A percentile compares a stretch with the other conserved stretches of the same genome.
Conservation (phyloP, 495 filamentous ascomycete genomes). For the Penicillium riverlandense region DNA sequence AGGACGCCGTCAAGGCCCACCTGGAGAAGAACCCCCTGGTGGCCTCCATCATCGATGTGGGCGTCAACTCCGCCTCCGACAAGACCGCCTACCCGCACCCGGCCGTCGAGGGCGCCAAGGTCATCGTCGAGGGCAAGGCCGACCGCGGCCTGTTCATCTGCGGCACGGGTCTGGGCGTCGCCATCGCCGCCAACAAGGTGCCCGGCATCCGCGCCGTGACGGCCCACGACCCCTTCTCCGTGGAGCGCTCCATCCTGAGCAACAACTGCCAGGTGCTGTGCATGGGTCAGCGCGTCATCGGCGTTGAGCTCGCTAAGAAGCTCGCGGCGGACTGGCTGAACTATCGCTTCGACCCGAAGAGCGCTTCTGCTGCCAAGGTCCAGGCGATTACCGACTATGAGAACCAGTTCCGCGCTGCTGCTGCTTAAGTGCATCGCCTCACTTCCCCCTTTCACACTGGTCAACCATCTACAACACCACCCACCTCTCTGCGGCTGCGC, state of each 20-base stretch:
- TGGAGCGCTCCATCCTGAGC: conserved; percentile 73
- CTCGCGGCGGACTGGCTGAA: conserved; percentile 76
- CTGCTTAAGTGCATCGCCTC: conserved; percentile 6
- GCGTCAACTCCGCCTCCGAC: conserved; percentile 57
- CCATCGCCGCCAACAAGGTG: conserved; percentile 83
- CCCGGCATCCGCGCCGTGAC: conserved; percentile 79
- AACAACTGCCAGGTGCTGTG: conserved; percentile 87
- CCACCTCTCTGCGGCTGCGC: no score
- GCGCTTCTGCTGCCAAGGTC: conserved; percentile 67
- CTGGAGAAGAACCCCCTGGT: conserved; percentile 63
- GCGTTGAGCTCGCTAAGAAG: conserved; percentile 69
- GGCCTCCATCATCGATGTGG: conserved; percentile 59
- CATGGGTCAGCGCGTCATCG: conserved; percentile 80
- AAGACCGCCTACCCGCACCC: conserved; percentile 81
- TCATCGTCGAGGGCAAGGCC: conserved; percentile 57
- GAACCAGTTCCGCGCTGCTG: conserved; percentile 35
- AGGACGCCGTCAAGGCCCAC: conserved; percentile 67
- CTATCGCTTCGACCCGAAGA: conserved; percentile 71
- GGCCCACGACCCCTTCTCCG: conserved; percentile 77
- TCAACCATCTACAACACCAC: not conserved
- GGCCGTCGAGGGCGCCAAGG: conserved; percentile 61
- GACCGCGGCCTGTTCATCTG: conserved; percentile 83
- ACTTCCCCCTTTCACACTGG: not conserved
- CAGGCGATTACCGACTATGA: conserved; percentile 70
- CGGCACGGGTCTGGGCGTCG: conserved; percentile 79